Evolutionary conservation across 176 grass and related monocot genomes (phyloP), one percentile per base, ranked within the genome.

Genomic region (Rhynchospora tenuis): DNA sequence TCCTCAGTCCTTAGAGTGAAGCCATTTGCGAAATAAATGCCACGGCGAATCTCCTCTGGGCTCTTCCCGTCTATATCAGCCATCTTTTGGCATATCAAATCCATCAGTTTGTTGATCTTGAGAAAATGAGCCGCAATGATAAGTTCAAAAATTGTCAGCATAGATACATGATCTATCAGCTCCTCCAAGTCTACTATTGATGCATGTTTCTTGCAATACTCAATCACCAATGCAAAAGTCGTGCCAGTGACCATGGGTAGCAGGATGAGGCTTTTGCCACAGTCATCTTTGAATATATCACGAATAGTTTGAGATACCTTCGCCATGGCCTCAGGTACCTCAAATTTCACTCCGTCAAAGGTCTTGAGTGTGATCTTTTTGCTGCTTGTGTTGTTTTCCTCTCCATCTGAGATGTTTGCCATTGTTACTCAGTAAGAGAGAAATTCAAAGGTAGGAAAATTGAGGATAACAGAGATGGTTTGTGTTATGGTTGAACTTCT

Each of bases 261-360:
- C 5, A 31, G 14, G 29, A 68, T 68, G 14, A 14, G 52, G 88
- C 60, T 83, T 20, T 76, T 75, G 19, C 31, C 89, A 87, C 92
- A 91, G 8, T 87, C 83, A 29, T 92, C 92, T 66, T 92, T 86
- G 38, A 92, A 92, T 83, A 94, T 87, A 77, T 94, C 84, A 55
- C 70, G 67, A 51, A 81, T 86, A 16, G 28, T 86, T 66, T 81
- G 48, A 20, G 76, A 80, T 48, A 70, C 52, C 85, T 44, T 73
- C 3, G 85, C 85, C 14, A 86, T 7, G 0, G n/a, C n/a, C 59
- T 61, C 59, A 9, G 59, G 2, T 22, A 61, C 20, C 20, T 22
- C 0, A 7, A 61, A 61, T 7, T 10, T n/a, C 9, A 3, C 59
- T 20, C 59, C 59, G 2, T 61, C 59, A 0, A 0, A 22, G 59